Evolutionary conservation across 305 asterid genomes (phyloP).

Genomic region (Fraxinus sp.): DNA sequence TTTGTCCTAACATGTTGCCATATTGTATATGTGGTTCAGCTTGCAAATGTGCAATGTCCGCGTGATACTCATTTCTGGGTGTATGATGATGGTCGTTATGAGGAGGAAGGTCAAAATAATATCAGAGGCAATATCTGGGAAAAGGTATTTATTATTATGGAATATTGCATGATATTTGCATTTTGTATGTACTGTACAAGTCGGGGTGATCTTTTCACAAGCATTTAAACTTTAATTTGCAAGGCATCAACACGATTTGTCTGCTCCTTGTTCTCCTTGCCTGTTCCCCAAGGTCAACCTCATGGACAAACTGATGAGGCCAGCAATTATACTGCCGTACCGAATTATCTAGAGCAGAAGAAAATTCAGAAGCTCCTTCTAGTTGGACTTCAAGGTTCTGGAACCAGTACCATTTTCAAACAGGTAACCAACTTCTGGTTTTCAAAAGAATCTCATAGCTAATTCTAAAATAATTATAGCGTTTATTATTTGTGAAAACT

Average conservation of each 20-base stretch:
- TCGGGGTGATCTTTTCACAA: conserved; percentile 1
- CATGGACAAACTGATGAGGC: conserved; percentile 71
- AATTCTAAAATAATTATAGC: not conserved
- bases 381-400: conserved; percentile 83
- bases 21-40: conserved; percentile 46
- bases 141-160: conserved; percentile 34
- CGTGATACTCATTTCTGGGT: conserved; percentile 64
- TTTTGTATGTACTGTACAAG: not conserved
- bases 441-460: not conserved
- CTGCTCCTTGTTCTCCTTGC: conserved; percentile 86
- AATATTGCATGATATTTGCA: not conserved
- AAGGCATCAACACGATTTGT: conserved; percentile 87
- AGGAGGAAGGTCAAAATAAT: conserved; percentile 60
- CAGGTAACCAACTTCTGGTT: conserved; percentile 50
- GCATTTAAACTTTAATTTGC: conserved; percentile 15
- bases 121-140: conserved; percentile 59
- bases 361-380: conserved; percentile 78
- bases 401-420: conserved; percentile 94
- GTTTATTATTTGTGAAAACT: not conserved
- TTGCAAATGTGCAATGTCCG: conserved; percentile 67
- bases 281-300: conserved; percentile 85
- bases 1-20: conserved; percentile 17
- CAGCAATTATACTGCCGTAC: conserved; percentile 68
- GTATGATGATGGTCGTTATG: conserved; percentile 58
- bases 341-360: conserved; percentile 76